A percentile compares a stretch with the other conserved stretches of the same genome.
Evolutionary conservation across 371 early-diverging fungal genomes (phyloP).

Genomic region (Rhizopus microsporus): DNA sequence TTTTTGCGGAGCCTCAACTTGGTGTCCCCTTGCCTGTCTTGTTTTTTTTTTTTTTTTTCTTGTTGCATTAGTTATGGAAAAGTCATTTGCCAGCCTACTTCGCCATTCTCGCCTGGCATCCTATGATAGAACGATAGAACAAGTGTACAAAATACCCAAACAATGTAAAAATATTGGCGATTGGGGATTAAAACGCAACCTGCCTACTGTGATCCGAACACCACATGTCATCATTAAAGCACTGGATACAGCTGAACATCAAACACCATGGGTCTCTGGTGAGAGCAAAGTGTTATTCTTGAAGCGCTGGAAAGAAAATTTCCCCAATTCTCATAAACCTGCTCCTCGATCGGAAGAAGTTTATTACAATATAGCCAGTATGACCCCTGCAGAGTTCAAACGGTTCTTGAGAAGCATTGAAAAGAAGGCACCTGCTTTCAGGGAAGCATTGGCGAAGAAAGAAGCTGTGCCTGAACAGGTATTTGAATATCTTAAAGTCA

Average conservation of each 20-base stretch:
- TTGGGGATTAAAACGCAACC: slow-evolving; percentile 80
- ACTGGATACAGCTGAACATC: slow-evolving; percentile 76
- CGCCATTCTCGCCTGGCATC: slow-evolving; percentile 74
- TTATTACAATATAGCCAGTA: slow-evolving; percentile 46
- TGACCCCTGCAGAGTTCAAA: slow-evolving; percentile 65
- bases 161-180: slow-evolving; percentile 57
- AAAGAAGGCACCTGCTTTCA: slow-evolving; percentile 59
- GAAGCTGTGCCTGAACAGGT: slow-evolving; percentile 41
- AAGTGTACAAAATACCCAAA: slow-evolving; percentile 70
- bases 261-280: slow-evolving; percentile 72
- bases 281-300: slow-evolving; percentile 54
- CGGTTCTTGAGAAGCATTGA: slow-evolving; percentile 55
- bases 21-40: background rate
- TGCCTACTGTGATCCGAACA: slow-evolving; percentile 71
- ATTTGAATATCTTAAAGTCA: slow-evolving; percentile 31
- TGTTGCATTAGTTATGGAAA: slow-evolving; percentile 54
- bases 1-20: background rate
- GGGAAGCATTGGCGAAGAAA: slow-evolving; percentile 42
- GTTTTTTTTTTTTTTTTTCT: slow-evolving; percentile 9
- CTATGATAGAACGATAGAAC: slow-evolving; percentile 68
- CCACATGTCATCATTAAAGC: slow-evolving; percentile 57
- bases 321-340: slow-evolving; percentile 62
- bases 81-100: slow-evolving; percentile 70
- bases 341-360: slow-evolving; percentile 47
- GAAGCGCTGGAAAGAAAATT: slow-evolving; percentile 74